These are phyloP conservation scores for Calocera viscosa DNA, from an alignment of 768 basidiomycete genomes.

Conservation along the genomic window DNA sequence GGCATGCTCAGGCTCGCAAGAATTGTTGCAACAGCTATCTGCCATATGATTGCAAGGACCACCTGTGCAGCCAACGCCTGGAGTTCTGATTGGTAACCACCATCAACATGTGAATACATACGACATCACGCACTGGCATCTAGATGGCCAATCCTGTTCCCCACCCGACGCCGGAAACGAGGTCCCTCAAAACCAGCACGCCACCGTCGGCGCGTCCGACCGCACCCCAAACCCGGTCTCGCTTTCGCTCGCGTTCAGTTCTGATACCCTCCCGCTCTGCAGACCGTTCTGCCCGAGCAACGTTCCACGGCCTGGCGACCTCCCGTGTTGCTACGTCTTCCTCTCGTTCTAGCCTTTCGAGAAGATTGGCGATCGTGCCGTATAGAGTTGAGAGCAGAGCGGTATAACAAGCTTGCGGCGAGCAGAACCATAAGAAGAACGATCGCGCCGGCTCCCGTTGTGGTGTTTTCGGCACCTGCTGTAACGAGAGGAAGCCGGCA, in stretches of 20 bases:
- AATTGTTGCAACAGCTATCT: not conserved
- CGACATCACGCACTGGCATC: not conserved
- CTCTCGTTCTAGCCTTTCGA: constrained; percentile 60
- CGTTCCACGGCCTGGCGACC: constrained; percentile 71
- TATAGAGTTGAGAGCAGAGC: constrained; percentile 65
- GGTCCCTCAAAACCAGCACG: constrained; percentile 79
- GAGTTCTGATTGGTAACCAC: not conserved
- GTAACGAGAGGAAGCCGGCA: constrained; percentile 74
- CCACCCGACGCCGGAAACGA: constrained; percentile 24
- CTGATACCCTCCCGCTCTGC: constrained; percentile 63
- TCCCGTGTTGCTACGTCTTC: constrained; percentile 66
- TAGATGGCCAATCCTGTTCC: not conserved
- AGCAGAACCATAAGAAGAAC: constrained; percentile 92
- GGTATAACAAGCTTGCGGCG: constrained; percentile 69
- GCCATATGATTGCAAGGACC: not conserved
- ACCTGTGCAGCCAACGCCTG: not conserved
- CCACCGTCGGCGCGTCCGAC: constrained; percentile 80
- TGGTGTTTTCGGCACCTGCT: constrained; percentile 83
- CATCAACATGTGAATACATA: not conserved
- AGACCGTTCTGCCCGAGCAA: constrained; percentile 52
- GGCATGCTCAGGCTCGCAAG: not conserved
- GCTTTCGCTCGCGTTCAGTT: constrained; percentile 55
- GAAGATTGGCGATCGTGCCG: constrained; percentile 83
- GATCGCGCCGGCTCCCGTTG: constrained; percentile 81
- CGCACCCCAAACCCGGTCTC: constrained; percentile 61